A percentile compares a stretch with the other conserved stretches of the same genome.
Evolutionary conservation across 768 basidiomycete species (phyloP).

Genomic region (Strobilomyces echinocephalus): DNA sequence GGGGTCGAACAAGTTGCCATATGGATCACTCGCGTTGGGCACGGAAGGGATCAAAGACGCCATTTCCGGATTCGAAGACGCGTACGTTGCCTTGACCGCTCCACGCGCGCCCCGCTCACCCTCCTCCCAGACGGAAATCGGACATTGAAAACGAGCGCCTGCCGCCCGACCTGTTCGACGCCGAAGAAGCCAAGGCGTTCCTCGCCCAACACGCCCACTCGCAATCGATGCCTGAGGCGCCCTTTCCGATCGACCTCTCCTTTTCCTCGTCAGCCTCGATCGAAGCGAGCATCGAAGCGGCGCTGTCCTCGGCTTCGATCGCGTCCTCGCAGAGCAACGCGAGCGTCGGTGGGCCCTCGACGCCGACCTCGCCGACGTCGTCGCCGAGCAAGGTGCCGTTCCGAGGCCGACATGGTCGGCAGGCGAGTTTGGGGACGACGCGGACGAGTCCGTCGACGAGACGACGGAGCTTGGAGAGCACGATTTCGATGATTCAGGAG

Average conservation of each 20-base stretch:
- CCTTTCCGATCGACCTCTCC: conserved; percentile 40
- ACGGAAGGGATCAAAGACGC: conserved; percentile 94
- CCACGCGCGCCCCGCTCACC: background rate
- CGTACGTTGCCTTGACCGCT: conserved; percentile 51
- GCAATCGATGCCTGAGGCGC: conserved; percentile 48
- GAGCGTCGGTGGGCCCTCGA: conserved; percentile 15
- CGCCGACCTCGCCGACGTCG: conserved; percentile 36
- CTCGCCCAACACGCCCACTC: conserved; percentile 34
- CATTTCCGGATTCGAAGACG: conserved; percentile 91
- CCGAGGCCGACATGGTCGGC: conserved; percentile 53
- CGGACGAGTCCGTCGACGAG: conserved; percentile 88
- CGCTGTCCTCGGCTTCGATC: conserved; percentile 21
- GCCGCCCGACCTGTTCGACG: conserved; percentile 93
- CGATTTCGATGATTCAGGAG: conserved; percentile 91
- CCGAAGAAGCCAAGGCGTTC: conserved; percentile 62
- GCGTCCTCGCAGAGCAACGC: conserved; percentile 22
- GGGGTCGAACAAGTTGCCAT: conserved; percentile 73
- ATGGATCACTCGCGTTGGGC: conserved; percentile 79
- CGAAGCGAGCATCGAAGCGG: conserved; percentile 37
- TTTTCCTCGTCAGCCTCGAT: conserved; percentile 43
- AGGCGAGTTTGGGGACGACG: conserved; percentile 81
- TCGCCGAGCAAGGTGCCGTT: conserved; percentile 49
- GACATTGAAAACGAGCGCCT: conserved; percentile 99
- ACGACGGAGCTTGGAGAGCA: conserved; percentile 89
- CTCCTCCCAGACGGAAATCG: conserved; percentile 71